Base-by-base conservation (phyloP, 805 yeast species). In the Candida pini region DNA sequence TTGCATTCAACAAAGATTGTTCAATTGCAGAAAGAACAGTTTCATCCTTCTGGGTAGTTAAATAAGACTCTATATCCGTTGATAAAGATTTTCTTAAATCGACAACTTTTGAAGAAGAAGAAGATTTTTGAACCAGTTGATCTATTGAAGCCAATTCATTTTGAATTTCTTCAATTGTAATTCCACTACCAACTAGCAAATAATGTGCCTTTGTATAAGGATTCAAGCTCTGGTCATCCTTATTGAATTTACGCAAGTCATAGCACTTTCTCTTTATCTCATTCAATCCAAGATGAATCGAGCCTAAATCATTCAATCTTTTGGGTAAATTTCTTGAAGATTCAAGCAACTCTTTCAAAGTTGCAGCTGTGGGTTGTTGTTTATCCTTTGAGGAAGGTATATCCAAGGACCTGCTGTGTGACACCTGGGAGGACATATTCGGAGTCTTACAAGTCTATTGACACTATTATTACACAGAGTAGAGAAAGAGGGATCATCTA, bases 171-270 rank as follows among this genome's bases (percentile, higher is more conserved):
- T 86, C 95, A 33, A 90, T 80, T 27, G 85, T 78, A 34, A 88
- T 73, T 1, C 97, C 97, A 51, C 90, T 81, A 1, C 89, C 84
- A 5, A 96, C 96, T 28, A 90, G 64, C 26, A 92, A 63, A 56
- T 92, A 92, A 53, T 92, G 97, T 2, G 85, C 92, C 49, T 78
- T 80, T 3, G 87, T 80, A 49, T 63, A 70, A 4, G 66, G 68
- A 28, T 62, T 57, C 8, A 49, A 46, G 28, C 64, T 63, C 10
- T 54, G 49, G 24, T 66, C 69, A 14, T 53, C 50, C 25, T 56
- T 54, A 31, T 56, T 56, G 40, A 44, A 50, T 37, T 67, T 70
- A 36, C 87, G 66, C 48, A 81, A 63, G 30, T 67, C 72, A 35
- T 65, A 66, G 0, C 90, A 79, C 41, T 81, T 74, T 47, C 77